Base-by-base conservation (phyloP, 805 yeast species). In the Saccharomycopsis sp. region DNA sequence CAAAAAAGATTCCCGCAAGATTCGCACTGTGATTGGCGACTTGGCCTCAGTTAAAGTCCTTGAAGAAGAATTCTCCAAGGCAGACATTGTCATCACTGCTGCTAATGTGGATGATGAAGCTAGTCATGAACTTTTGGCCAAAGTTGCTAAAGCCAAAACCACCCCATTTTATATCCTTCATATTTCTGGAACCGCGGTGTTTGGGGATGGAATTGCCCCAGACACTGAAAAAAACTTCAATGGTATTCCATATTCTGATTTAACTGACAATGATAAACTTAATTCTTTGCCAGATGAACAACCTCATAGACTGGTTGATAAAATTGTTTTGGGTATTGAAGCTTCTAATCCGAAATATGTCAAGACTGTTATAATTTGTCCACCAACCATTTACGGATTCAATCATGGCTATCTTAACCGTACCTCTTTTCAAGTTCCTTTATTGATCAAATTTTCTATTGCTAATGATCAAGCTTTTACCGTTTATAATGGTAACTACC, bases 121-220 rank as follows among this genome's bases (percentile, higher is more conserved):
- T 3, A 48, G 55, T 19, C 53, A 51, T 12, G 35, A 51, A 32
- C 45, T 49, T 2, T 42, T 59, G 6, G 49, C 52, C 6, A 44
- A 53, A 8, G 56, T 55, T 13, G 46, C 51, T 34, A 36, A 36
- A 18, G 31, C 27, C 10, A 55, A 53, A 44, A 51, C 44, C 21
- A 38, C 48, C 20, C 49, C 52, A 6, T 54, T 59, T 3, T 47
- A 57, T 18, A 51, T 60, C 15, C 47, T 63, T 38, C 66, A 62
- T 31, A 62, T 63, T 23, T 58, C 66, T 3, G 67, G 67, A 9
- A 55, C 64, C 2, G 54, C 58, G 2, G 52, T 61, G 21, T 28
- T 61, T 25, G 26, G 54, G 30, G 50, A 37, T 12, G 34, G 29
- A 12, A 18, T 37, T 21, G 41, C 29, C 15, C 33, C 48, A 13